Conservation (phyloP, 768 basidiomycete genomes). For the Lactarius evosmus region DNA sequence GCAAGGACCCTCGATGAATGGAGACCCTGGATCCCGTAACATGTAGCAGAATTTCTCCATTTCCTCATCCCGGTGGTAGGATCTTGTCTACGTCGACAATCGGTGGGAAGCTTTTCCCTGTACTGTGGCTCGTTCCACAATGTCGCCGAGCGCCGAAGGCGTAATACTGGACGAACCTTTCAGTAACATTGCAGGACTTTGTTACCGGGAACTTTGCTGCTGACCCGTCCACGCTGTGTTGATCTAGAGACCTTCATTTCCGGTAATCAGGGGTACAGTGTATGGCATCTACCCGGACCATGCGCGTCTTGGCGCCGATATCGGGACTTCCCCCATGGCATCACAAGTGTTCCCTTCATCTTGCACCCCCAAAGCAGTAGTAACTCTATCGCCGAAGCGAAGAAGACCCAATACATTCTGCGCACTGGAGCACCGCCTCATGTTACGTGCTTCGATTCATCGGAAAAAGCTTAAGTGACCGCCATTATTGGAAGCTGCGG, state of each 20-base stretch:
- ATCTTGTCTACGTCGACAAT: background rate
- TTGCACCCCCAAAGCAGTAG: background rate
- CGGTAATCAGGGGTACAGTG: background rate
- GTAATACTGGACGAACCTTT: background rate
- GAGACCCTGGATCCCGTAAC: background rate
- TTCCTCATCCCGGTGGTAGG: background rate
- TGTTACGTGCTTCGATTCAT: background rate
- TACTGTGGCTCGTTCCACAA: background rate
- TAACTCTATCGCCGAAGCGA: background rate
- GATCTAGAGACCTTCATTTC: background rate
- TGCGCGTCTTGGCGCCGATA: background rate
- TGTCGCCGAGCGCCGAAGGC: background rate
- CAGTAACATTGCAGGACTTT: too few relatives aligned
- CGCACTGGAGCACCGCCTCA: background rate
- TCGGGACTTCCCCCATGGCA: background rate
- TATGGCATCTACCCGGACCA: background rate
- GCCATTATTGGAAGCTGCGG: background rate
- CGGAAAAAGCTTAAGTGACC: background rate
- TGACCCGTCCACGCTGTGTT: background rate
- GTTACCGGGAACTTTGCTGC: background rate
- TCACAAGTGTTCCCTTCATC: background rate
- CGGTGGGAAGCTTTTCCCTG: background rate
- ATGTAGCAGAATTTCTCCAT: background rate
- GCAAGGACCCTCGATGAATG: background rate
- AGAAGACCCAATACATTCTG: background rate